phyloP scores from a whole-genome alignment of 1,139 yeast species.

The Lodderomyces theae region DNA sequence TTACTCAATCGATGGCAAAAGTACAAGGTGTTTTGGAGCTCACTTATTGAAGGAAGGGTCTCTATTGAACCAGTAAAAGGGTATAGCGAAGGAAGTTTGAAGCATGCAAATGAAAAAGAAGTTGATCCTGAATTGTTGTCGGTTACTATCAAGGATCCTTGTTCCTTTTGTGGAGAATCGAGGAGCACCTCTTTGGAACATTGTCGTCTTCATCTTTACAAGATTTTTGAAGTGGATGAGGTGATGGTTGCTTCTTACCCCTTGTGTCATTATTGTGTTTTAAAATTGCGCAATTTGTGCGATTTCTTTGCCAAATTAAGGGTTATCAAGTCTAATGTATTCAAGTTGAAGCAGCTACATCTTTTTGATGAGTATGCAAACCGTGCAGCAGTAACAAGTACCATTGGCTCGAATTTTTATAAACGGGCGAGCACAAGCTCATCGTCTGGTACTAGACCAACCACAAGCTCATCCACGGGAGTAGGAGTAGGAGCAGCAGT shows the following conservation, averaged over 20 bases:
- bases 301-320: conserved; percentile 75
- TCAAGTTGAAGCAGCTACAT: conserved; percentile 28
- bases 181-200: conserved; percentile 70
- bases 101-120: not conserved
- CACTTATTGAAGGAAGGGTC: conserved; percentile 76
- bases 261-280: conserved; percentile 80
- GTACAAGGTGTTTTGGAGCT: conserved; percentile 55
- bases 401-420: not conserved
- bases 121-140: conserved; percentile 36
- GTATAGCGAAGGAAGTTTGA: conserved; percentile 56
- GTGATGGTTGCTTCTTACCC: conserved; percentile 51
- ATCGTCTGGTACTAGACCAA: conserved; percentile 3
- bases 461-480: conserved; percentile 2
- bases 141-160: conserved; percentile 69
- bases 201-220: conserved; percentile 71
- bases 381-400: not conserved
- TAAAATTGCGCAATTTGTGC: conserved; percentile 75
- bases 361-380: conserved; percentile 22
- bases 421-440: not conserved
- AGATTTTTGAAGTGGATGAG: conserved; percentile 27
- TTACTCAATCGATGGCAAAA: conserved; percentile 47
- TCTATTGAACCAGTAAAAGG: conserved; percentile 87
- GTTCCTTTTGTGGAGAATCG: conserved; percentile 79
- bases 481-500: too few species aligned
- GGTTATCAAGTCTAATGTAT: conserved; percentile 52